Percentiles rank a stretch among this genome's conserved stretches.
These are phyloP conservation scores for Teunomyces tritomae DNA, from an alignment of 805 yeast genomes.

Conservation along the genomic window DNA sequence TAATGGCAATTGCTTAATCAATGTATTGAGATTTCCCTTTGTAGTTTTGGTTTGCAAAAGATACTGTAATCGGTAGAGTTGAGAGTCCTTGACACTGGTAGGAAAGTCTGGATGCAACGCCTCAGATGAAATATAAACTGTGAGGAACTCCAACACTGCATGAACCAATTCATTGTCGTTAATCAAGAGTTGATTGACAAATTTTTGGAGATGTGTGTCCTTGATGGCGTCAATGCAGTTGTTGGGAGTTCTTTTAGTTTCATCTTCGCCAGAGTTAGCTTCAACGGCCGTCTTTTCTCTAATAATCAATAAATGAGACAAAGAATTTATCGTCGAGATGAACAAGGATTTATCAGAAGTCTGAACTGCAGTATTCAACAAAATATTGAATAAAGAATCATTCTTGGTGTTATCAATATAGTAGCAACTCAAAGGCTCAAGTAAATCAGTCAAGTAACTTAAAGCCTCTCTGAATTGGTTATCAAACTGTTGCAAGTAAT, in stretches of 20 bases:
- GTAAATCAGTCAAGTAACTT: conserved; percentile 69
- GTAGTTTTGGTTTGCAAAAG: conserved; percentile 49
- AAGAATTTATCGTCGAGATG: conserved; percentile 67
- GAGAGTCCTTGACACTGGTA: conserved; percentile 29
- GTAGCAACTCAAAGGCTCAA: conserved; percentile 82
- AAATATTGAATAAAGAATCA: conserved; percentile 61
- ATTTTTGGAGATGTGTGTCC: conserved; percentile 45
- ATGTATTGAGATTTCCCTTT: conserved; percentile 47
- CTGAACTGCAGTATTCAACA: conserved; percentile 49
- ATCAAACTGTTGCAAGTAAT: conserved; percentile 19
- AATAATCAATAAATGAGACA: conserved; percentile 69
- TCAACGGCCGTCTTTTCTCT: conserved; percentile 18
- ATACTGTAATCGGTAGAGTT: conserved; percentile 42
- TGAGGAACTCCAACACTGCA: conserved; percentile 77
- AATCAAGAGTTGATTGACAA: conserved; percentile 58
- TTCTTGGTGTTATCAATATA: conserved; percentile 70
- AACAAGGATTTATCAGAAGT: conserved; percentile 68
- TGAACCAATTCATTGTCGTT: conserved; percentile 70
- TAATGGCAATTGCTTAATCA: conserved; percentile 61
- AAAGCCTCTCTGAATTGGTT: conserved; percentile 55
- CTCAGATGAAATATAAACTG: conserved; percentile 73
- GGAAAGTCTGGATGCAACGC: conserved; percentile 33
- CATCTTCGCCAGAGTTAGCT: conserved; percentile 12
- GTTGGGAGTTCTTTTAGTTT: conserved; percentile 17
- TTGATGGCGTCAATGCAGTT: conserved; percentile 42